Conservation (phyloP, 768 basidiomycete species). For the Podaxis sp. region DNA sequence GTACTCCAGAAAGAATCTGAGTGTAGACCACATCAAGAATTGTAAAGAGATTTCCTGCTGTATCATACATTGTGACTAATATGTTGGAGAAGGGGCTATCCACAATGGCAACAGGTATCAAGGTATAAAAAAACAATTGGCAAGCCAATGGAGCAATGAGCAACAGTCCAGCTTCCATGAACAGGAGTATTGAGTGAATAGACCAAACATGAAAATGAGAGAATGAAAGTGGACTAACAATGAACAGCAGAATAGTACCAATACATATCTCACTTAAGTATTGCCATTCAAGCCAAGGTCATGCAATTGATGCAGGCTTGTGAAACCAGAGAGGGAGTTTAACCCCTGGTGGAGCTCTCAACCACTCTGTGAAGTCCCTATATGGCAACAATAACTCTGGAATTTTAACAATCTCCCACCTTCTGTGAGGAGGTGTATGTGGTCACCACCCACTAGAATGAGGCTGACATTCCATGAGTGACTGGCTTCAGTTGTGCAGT, state of each 20-base stretch:
- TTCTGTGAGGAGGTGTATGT: conserved; percentile 79
- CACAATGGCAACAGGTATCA: not conserved
- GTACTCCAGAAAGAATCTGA: no score
- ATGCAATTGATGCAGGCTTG: conserved; percentile 75
- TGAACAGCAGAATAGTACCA: not conserved
- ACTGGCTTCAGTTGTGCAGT: conserved; percentile 85
- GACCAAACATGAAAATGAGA: not conserved
- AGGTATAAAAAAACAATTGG: not conserved
- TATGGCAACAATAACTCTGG: conserved; percentile 53
- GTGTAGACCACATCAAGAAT: no score
- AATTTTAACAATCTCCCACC: conserved; percentile 78
- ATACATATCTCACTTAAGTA: conserved; percentile 11
- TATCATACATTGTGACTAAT: no score
- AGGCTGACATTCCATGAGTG: conserved; percentile 80
- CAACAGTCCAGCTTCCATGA: no score
- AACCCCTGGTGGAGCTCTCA: conserved; percentile 30
- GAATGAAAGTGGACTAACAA: not conserved
- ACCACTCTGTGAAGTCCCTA: conserved; percentile 46
- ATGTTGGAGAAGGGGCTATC: not conserved
- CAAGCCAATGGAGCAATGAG: not conserved
- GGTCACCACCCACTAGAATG: conserved; percentile 74
- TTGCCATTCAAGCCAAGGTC: conserved; percentile 76
- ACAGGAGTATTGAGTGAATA: no score
- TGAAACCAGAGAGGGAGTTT: conserved; percentile 76
- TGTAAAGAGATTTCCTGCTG: no score